Evolutionary conservation across 1,139 yeast species (phyloP).

Genomic region (Saccharomycopsis crataegensis): DNA sequence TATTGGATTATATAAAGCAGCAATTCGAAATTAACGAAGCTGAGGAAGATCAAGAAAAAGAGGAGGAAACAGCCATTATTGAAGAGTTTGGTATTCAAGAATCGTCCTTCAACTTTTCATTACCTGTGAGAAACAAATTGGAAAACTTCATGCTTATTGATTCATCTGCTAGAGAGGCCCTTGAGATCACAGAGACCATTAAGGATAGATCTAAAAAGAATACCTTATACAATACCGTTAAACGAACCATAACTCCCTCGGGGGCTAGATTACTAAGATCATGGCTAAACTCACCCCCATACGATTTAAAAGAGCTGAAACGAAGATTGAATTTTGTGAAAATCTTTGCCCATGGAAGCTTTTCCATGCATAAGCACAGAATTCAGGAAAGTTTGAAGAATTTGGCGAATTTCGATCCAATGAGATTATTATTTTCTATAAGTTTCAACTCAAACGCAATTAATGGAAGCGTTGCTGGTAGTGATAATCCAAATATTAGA

Average conservation of each 20-base stretch:
- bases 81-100: neutral
- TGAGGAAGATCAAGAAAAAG: slow-evolving; percentile 6
- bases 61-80: neutral
- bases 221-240: slow-evolving; percentile 59
- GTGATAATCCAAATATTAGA: slow-evolving; percentile 7
- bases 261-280: slow-evolving; percentile 72
- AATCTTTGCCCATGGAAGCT: slow-evolving; percentile 38
- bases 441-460: slow-evolving; percentile 11
- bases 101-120: slow-evolving; percentile 36
- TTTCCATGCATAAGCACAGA: slow-evolving; percentile 27
- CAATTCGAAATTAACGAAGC: slow-evolving; percentile 22
- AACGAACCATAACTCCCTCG: slow-evolving; percentile 68
- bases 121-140: slow-evolving; percentile 45
- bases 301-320: slow-evolving; percentile 47
- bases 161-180: slow-evolving; percentile 70
- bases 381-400: slow-evolving; percentile 30
- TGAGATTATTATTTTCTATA: slow-evolving; percentile 41
- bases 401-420: slow-evolving; percentile 37
- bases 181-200: slow-evolving; percentile 59
- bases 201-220: slow-evolving; percentile 59
- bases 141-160: slow-evolving; percentile 67
- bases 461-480: neutral
- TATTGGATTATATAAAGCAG: slow-evolving; percentile 26
- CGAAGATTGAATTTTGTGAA: slow-evolving; percentile 58
- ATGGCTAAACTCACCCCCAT: slow-evolving; percentile 80